A percentile compares a stretch with the other conserved stretches of the same genome.
These are phyloP conservation scores for Forsythia suspensa DNA, from an alignment of 257 asterid genomes.

Conservation along the genomic window DNA sequence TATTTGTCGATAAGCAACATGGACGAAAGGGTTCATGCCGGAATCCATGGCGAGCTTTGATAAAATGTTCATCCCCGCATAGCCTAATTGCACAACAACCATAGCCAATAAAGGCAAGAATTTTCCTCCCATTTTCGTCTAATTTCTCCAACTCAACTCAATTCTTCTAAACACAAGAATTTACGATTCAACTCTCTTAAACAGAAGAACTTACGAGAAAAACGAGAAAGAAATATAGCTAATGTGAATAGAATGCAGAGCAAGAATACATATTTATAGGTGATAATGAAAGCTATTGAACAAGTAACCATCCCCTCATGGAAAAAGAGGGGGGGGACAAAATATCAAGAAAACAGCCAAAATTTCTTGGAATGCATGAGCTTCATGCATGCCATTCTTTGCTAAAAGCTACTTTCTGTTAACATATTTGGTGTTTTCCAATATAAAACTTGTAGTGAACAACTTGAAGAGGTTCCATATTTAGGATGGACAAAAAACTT, in stretches of 20 bases:
- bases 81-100: conserved; percentile 81
- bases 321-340: conserved; percentile 18
- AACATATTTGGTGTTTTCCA: conserved; percentile 46
- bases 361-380: conserved; percentile 40
- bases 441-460: conserved; percentile 38
- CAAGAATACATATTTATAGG: not conserved
- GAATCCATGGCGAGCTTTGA: conserved; percentile 90
- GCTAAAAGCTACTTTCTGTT: conserved; percentile 60
- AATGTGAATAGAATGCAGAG: not conserved
- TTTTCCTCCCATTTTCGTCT: conserved; percentile 38
- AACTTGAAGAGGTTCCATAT: conserved; percentile 29
- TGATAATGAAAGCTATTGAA: conserved; percentile 14
- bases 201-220: not conserved
- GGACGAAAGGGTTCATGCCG: conserved; percentile 91
- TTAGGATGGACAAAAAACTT: not conserved
- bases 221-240: not conserved
- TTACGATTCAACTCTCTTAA: not conserved
- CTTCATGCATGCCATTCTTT: conserved; percentile 62
- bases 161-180: not conserved
- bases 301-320: conserved; percentile 22
- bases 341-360: conserved; percentile 18
- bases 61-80: conserved; percentile 82
- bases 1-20: conserved; percentile 84
- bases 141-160: conserved; percentile 12
- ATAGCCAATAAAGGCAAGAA: conserved; percentile 55